Evolutionary conservation across 2,329 filamentous ascomycete genomes (phyloP), one percentile per base, ranked within the genome.

Genomic region (Thielaviopsis cerberus): DNA sequence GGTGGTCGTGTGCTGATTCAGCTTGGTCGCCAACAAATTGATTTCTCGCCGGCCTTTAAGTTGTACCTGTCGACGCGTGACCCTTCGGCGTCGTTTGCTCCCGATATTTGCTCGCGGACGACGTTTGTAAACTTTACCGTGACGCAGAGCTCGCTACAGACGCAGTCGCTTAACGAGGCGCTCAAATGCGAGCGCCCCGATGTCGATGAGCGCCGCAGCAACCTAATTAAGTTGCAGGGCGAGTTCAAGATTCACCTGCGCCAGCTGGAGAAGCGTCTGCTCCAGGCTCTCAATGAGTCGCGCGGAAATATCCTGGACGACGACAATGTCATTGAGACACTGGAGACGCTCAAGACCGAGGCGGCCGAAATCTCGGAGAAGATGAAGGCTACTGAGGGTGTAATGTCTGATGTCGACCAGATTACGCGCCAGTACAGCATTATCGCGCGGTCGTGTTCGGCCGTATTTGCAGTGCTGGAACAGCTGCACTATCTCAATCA

Each of bases 121-220:
- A 98, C 94, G 0, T 95, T 98, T 71, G 92, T 98, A 78, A 98
- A 98, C 73, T 98, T 98, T 65, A 97, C 94, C 1, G 91, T 98
- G 62, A 98, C 92, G 4, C 91, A 97, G 73, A 96, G 92, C 79
- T 97, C 91, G 76, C 77, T 98, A 67, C 92, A 95, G 73, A 97
- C 92, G 1, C 92, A 98, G 71, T 96, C 92, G 1, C 81, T 98
- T 64, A 96, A 96, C 64, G 90, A 98, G 63, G 92, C 97, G 34
- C 80, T 98, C 66, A 97, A 97, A 71, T 95, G 90, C 15, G 92
- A 98, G 75, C 82, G 94, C 58, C 92, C 94, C 3, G 92, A 98
- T 71, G 89, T 98, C 20, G 92, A 98, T 68, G 90, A 97, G 74
- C 82, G 92, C 63, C 83, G 92, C 59, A 94, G 90, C 37, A 97